Conservation (phyloP, 208 protist species). For the Trichomonas tenax region DNA sequence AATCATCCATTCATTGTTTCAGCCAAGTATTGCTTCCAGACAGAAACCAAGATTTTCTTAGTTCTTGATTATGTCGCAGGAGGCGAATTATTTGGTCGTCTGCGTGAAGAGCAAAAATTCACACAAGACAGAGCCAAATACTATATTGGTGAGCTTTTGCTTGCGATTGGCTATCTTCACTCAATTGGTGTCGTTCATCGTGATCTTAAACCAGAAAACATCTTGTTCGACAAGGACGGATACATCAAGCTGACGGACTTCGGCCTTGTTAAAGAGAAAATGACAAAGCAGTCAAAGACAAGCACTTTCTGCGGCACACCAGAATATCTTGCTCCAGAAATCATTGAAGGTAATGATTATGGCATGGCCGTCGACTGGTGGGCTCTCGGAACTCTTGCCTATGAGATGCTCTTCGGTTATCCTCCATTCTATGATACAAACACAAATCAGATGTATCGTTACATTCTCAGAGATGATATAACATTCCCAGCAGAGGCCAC, state of each 20-base stretch:
- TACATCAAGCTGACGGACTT: neutral
- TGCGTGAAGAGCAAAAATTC: conserved; percentile 25
- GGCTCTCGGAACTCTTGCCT: conserved; percentile 54
- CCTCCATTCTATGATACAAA: conserved; percentile 54
- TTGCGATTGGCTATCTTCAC: conserved; percentile 27
- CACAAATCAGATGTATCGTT: conserved; percentile 45
- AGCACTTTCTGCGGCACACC: neutral
- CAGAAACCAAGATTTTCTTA: neutral
- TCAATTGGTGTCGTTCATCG: conserved; percentile 21
- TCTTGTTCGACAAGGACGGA: conserved; percentile 26
- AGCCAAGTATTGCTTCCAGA: neutral
- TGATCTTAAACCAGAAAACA: conserved; percentile 30
- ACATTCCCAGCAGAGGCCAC: conserved; percentile 38
- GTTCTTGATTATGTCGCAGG: neutral
- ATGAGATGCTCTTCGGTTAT: conserved; percentile 54
- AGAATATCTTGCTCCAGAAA: neutral
- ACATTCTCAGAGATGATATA: conserved; percentile 41
- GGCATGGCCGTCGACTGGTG: conserved; percentile 59
- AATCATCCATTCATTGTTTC: neutral
- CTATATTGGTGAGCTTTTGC: conserved; percentile 20
- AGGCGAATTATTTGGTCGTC: conserved; percentile 27
- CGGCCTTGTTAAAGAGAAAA: neutral
- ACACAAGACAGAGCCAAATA: neutral
- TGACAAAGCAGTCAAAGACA: neutral
- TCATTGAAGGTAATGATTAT: conserved; percentile 15